Evolutionary conservation across 169 alveolate genomes (phyloP), one percentile per base, ranked within the genome.

Genomic region (Plasmodium coatneyi): DNA sequence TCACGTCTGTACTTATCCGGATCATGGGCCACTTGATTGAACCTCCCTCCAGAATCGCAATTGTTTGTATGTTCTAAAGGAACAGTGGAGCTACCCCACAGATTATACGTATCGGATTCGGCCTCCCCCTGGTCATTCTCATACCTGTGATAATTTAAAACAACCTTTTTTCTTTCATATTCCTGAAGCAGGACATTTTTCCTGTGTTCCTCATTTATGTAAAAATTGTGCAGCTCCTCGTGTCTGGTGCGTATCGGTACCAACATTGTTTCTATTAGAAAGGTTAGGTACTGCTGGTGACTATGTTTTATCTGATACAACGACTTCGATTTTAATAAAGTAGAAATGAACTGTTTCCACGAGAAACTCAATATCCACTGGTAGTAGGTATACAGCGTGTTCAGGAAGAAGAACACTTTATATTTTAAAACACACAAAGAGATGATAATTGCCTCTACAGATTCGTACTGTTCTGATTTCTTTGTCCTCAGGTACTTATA

Each of bases 371-470:
- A 71, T 14, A 91, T 36, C 95, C 95, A 91, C 39, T 81, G 92
- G 43, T 80, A 91, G 60, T 91, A 91, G 10, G 95, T 91, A 43
- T 91, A 91, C 19, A 91, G 19, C 0, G 95, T 91, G 66, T 91
- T 91, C 19, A 91, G 56, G 76, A 91, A 91, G 76, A 91, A 91
- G 71, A 30, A 91, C 2, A 71, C 30, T 91, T 81, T 91, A 81
- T 80, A 80, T 25, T 91, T 91, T 36, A 91, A 80, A n/a, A 70
- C 43, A 52, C 84, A 91, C 34, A 91, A 82, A 5, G 92, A 46
- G 32, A 12, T n/a, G 74, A 81, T 41, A n/a, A 91, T 91, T 10
- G 34, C 66, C 19, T 91, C 80, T 10, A 56, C 82, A n/a, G 49
- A 32, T 14, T 91, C 84, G 41, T 39, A 80, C 49, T 41, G 49